Evolutionary conservation across 352 stramenopile genomes (phyloP).

Genomic region (Globisporangium lucens): DNA sequence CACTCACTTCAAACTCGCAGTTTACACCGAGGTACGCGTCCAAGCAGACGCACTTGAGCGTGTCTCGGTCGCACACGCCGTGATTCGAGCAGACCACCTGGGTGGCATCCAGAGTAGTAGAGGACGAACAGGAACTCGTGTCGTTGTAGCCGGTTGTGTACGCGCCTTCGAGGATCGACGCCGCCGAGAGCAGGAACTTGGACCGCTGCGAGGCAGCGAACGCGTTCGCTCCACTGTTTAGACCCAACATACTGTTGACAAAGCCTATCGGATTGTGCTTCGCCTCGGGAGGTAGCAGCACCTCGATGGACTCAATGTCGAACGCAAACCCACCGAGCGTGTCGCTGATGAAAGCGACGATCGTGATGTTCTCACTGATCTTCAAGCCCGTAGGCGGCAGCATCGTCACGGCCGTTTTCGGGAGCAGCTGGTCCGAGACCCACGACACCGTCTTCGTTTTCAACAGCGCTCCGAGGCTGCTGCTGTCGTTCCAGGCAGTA

Average conservation of each 20-base stretch:
- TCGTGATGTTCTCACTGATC: constrained; percentile 35
- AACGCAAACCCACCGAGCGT: constrained; percentile 34
- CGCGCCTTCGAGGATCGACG: constrained; percentile 43
- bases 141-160: constrained; percentile 13
- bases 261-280: constrained; percentile 37
- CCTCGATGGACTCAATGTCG: constrained; percentile 32
- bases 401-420: constrained; percentile 34
- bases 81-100: constrained; percentile 27
- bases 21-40: constrained; percentile 38
- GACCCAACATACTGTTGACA: constrained; percentile 31
- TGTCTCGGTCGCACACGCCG: constrained; percentile 29
- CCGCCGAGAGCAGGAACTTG: constrained; percentile 37
- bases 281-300: constrained; percentile 33
- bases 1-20: constrained; percentile 36
- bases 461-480: constrained; percentile 23
- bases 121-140: background rate
- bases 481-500: constrained; percentile 17
- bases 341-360: constrained; percentile 61
- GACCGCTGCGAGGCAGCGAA: constrained; percentile 27
- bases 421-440: constrained; percentile 35
- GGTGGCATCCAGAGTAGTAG: too few relatives aligned
- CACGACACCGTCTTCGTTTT: constrained; percentile 32
- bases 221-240: constrained; percentile 2
- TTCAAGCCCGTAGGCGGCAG: constrained; percentile 30
- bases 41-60: constrained; percentile 28